A percentile compares a stretch with the other conserved stretches of the same genome.
Evolutionary conservation across 805 yeast genomes (phyloP).

Genomic region (Maudiozyma bulderi): DNA sequence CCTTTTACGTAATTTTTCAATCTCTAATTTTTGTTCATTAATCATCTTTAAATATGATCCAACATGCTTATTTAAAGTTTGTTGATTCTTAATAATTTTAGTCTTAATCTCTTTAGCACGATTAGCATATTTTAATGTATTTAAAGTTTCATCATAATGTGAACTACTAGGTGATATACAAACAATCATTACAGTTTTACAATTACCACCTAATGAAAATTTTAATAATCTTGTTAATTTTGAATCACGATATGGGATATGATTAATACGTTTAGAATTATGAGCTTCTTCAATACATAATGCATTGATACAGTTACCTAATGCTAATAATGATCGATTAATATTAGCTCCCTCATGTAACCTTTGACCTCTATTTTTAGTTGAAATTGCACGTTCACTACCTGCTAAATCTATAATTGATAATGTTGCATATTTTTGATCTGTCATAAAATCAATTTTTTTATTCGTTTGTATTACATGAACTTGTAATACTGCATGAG

Average conservation of each 20-base stretch:
- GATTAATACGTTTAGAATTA: slow-evolving; percentile 37
- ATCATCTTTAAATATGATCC: slow-evolving; percentile 79
- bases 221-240: slow-evolving; percentile 79
- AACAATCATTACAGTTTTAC: slow-evolving; percentile 93
- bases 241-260: slow-evolving; percentile 86
- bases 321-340: slow-evolving; percentile 75
- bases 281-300: slow-evolving; percentile 60
- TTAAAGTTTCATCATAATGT: slow-evolving; percentile 89
- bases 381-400: slow-evolving; percentile 86
- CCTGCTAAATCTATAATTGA: slow-evolving; percentile 92
- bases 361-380: slow-evolving; percentile 73
- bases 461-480: slow-evolving; percentile 48
- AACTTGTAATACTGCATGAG: slow-evolving; percentile 88
- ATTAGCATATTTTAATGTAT: slow-evolving; percentile 84
- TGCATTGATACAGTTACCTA: slow-evolving; percentile 92
- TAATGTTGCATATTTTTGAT: slow-evolving; percentile 67
- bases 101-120: slow-evolving; percentile 88
- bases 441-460: slow-evolving; percentile 53
- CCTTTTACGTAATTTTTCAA: slow-evolving; percentile 53
- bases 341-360: slow-evolving; percentile 90
- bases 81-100: slow-evolving; percentile 62
- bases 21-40: slow-evolving; percentile 67
- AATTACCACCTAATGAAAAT: slow-evolving; percentile 87
- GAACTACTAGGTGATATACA: slow-evolving; percentile 80
- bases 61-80: slow-evolving; percentile 70